Conservation (phyloP, 306 rosid genomes). For the Fragaria vesca region DNA sequence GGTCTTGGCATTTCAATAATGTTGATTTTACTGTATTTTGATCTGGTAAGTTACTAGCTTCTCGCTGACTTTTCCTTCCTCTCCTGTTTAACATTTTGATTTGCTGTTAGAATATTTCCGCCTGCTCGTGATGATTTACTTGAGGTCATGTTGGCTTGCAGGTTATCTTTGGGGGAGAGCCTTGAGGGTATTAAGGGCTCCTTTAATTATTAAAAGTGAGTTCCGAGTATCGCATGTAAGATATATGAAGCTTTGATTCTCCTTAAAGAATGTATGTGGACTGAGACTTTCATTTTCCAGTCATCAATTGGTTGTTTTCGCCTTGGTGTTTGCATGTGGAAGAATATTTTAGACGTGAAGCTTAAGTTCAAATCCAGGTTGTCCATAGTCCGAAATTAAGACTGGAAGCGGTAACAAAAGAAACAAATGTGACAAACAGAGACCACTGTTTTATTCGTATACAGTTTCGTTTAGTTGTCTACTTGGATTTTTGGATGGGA, state of each 20-base stretch:
- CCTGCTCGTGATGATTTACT: not conserved
- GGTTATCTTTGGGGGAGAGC: slow-evolving; percentile 84
- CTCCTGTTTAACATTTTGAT: not conserved
- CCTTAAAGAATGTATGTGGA: not conserved
- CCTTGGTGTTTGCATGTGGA: not conserved
- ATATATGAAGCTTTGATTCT: slow-evolving; percentile 1
- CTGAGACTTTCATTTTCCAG: not conserved
- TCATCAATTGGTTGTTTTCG: not conserved
- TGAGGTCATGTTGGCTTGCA: slow-evolving; percentile 35
- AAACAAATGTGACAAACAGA: not conserved
- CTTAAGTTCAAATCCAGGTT: not conserved
- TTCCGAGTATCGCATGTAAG: not conserved
- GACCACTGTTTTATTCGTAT: not conserved
- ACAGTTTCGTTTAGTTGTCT: not conserved
- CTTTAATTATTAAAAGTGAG: slow-evolving; percentile 39
- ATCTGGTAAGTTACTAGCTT: not conserved
- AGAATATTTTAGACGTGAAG: not conserved
- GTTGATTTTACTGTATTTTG: not conserved
- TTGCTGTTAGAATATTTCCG: not conserved
- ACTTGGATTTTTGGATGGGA: not conserved
- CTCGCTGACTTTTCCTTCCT: not conserved
- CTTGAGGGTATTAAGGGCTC: slow-evolving; percentile 77
- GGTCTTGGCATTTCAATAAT: not conserved
- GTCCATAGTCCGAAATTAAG: not conserved
- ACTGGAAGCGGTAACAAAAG: not conserved